Evolutionary conservation across 2,329 filamentous ascomycete genomes (phyloP).

Genomic region (Ilyonectria sp.): DNA sequence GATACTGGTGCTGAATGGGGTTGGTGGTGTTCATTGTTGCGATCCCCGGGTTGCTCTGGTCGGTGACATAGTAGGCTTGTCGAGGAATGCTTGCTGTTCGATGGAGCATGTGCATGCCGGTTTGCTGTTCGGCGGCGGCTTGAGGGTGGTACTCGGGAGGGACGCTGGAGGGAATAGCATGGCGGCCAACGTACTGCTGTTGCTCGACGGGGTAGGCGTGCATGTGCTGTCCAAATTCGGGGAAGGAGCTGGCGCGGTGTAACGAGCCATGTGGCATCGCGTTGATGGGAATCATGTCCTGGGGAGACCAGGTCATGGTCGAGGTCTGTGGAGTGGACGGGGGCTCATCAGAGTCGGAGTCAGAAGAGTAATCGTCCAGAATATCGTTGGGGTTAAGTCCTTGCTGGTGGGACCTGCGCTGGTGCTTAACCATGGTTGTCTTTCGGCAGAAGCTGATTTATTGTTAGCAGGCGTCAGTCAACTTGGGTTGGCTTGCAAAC

Average conservation of each 20-base stretch:
- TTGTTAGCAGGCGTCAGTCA: conserved; percentile 36
- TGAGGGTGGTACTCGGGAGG: conserved; percentile 61
- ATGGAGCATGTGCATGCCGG: conserved; percentile 64
- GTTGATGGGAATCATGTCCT: conserved; percentile 58
- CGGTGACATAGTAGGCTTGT: conserved; percentile 70
- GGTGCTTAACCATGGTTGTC: conserved; percentile 80
- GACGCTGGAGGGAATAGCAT: conserved; percentile 61
- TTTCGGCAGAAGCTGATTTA: conserved; percentile 76
- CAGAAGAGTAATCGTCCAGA: conserved; percentile 68
- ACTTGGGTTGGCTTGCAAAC: conserved; percentile 52
- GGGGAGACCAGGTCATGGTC: conserved; percentile 66
- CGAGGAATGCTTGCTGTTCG: conserved; percentile 64
- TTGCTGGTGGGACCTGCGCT: conserved; percentile 73
- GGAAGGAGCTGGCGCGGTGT: conserved; percentile 68
- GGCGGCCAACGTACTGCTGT: conserved; percentile 61
- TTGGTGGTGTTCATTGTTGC: conserved; percentile 73
- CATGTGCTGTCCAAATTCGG: conserved; percentile 67
- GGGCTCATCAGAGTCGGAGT: conserved; percentile 71
- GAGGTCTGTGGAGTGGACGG: conserved; percentile 71
- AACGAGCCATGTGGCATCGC: conserved; percentile 56
- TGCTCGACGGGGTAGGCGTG: conserved; percentile 58
- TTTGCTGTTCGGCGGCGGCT: conserved; percentile 61
- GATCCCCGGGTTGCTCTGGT: conserved; percentile 74
- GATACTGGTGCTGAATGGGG: conserved; percentile 65
- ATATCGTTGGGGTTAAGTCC: conserved; percentile 69